Conservation (phyloP, 2,329 filamentous ascomycete species). For the Simplicillium aogashimaense region DNA sequence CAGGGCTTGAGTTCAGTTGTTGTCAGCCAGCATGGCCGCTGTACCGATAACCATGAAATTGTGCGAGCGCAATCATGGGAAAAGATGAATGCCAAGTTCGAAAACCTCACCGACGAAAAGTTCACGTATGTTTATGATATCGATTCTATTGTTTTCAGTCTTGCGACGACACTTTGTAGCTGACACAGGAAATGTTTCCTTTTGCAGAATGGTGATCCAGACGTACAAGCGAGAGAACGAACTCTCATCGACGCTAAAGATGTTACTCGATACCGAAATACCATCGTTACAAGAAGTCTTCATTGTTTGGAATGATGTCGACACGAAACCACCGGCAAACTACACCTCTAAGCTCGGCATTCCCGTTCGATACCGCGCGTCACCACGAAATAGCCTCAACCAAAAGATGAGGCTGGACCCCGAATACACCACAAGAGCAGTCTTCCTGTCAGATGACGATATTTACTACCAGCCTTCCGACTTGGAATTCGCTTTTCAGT, state of each 20-base stretch:
- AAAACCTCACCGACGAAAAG: neutral
- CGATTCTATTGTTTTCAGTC: slow-evolving; percentile 13
- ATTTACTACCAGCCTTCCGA: slow-evolving; percentile 26
- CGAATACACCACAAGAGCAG: slow-evolving; percentile 24
- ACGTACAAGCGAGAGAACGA: slow-evolving; percentile 25
- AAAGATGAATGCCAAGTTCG: too few relatives aligned
- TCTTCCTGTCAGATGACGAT: slow-evolving; percentile 29
- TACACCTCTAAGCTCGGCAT: slow-evolving; percentile 20
- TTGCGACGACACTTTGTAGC: too few relatives aligned
- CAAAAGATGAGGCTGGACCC: slow-evolving; percentile 26
- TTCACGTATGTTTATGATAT: neutral
- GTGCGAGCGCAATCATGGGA: too few relatives aligned
- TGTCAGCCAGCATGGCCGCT: too few relatives aligned
- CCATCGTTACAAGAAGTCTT: slow-evolving; percentile 27
- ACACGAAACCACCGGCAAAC: slow-evolving; percentile 15
- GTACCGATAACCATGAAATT: too few relatives aligned
- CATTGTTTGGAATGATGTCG: slow-evolving; percentile 26
- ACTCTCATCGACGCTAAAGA: slow-evolving; percentile 18
- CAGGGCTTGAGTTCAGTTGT: too few relatives aligned
- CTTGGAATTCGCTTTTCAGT: slow-evolving; percentile 29
- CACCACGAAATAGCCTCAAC: slow-evolving; percentile 24
- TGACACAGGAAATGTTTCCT: too few relatives aligned
- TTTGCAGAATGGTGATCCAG: slow-evolving; percentile 19
- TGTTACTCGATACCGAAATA: slow-evolving; percentile 17
- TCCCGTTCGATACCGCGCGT: slow-evolving; percentile 21